These are phyloP conservation scores for Mortierella sp. DNA, from an alignment of 371 early-diverging fungal species.

Conservation along the genomic window DNA sequence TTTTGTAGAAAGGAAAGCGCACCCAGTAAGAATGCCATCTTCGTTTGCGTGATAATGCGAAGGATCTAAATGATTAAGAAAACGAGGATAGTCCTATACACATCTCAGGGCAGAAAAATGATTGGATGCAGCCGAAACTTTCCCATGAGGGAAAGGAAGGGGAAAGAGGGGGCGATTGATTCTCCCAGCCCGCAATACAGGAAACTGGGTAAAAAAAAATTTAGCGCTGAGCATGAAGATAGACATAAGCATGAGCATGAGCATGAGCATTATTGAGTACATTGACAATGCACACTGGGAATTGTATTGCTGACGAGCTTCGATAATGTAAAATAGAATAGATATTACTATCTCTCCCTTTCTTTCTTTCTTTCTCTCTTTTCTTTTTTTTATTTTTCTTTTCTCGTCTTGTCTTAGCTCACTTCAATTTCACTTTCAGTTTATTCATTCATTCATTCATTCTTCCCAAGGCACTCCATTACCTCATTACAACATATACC, in stretches of 20 bases:
- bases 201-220: no score
- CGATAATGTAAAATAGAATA: not conserved
- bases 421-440: no score
- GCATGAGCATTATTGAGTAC: not conserved
- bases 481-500: not conserved
- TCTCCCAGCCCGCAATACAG: not conserved
- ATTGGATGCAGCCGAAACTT: constrained; percentile 23
- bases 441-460: no score
- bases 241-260: constrained; percentile 1
- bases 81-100: not conserved
- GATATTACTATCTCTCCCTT: not conserved
- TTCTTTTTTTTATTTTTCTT: not conserved
- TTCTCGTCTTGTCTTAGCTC: no score
- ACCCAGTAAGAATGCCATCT: no score
- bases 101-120: constrained; percentile 19
- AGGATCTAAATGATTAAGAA: not conserved
- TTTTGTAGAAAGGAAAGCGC: no score
- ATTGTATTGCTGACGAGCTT: not conserved
- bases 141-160: constrained; percentile 29
- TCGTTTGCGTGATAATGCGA: no score
- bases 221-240: not conserved
- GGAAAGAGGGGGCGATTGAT: not conserved
- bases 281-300: no score
- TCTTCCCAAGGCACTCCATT: no score
- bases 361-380: not conserved